Conservation (phyloP, 2,329 filamentous ascomycete species). For the Aspergillus transmontanensis region DNA sequence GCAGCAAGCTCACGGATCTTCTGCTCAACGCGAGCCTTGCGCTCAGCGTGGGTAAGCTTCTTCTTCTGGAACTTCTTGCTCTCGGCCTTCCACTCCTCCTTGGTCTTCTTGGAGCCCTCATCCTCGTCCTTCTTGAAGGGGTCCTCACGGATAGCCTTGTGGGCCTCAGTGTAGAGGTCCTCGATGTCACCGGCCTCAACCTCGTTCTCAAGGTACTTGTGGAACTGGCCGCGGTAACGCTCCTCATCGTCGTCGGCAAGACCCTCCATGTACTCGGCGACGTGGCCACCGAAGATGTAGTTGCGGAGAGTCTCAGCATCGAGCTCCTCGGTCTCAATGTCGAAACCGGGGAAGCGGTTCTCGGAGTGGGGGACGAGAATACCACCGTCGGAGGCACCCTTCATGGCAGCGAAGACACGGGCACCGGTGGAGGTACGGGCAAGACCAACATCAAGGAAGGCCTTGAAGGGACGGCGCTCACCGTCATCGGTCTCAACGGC, state of each 20-base stretch:
- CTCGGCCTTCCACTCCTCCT: slow-evolving; percentile 96
- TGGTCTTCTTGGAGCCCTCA: slow-evolving; percentile 84
- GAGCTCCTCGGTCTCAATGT: slow-evolving; percentile 96
- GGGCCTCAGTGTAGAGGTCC: slow-evolving; percentile 93
- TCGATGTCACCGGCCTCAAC: slow-evolving; percentile 95
- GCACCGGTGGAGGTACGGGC: slow-evolving; percentile 96
- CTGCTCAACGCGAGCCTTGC: slow-evolving; percentile 78
- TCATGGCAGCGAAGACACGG: slow-evolving; percentile 98
- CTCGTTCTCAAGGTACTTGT: slow-evolving; percentile 95
- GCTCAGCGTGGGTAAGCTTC: slow-evolving; percentile 85
- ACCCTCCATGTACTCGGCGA: slow-evolving; percentile 99
- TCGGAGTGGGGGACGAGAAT: slow-evolving; percentile 97
- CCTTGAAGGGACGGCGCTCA: slow-evolving; percentile 96
- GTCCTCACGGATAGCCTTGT: slow-evolving; percentile 96
- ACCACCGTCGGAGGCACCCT: slow-evolving; percentile 98
- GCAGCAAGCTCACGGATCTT: slow-evolving; percentile 79
- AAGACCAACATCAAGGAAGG: slow-evolving; percentile 96
- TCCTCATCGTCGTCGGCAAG: slow-evolving; percentile 99
- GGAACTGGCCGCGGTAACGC: slow-evolving; percentile 98
- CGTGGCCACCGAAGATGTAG: slow-evolving; percentile 98
- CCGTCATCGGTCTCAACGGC: slow-evolving; percentile 86
- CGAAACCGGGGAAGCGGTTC: slow-evolving; percentile 99
- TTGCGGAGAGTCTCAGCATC: slow-evolving; percentile 95
- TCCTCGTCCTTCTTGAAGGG: slow-evolving; percentile 89
- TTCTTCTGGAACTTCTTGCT: slow-evolving; percentile 80